phyloP scores from a whole-genome alignment of 306 rosid species.

The Glycine tomentella region DNA sequence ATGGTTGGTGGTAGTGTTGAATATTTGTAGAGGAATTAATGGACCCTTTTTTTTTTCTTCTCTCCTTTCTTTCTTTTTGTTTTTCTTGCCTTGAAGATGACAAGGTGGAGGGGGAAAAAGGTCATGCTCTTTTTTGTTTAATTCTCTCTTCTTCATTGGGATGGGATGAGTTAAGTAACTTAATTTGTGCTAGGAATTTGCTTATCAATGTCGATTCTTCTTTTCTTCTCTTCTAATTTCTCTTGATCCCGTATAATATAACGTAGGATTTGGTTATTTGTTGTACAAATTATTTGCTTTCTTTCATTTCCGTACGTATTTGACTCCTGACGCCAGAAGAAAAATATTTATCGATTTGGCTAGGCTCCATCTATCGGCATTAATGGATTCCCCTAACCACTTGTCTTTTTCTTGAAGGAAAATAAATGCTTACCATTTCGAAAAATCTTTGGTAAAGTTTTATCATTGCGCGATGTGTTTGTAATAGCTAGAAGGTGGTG shows the following conservation, averaged over 20 bases:
- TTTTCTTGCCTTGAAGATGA: conserved; percentile 20
- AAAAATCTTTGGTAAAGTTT: too few relatives aligned
- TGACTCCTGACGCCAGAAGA: conserved; percentile 14
- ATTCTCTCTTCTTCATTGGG: neutral
- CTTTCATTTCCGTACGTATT: conserved; percentile 48
- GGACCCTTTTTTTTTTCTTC: conserved; percentile 1
- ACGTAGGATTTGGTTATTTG: conserved; percentile 40
- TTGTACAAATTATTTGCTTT: conserved; percentile 62
- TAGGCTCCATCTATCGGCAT: neutral
- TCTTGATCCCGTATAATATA: conserved; percentile 32
- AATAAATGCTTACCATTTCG: too few relatives aligned
- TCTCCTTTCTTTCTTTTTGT: conserved; percentile 4
- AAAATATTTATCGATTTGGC: neutral
- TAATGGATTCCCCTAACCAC: neutral
- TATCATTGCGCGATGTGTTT: too few relatives aligned
- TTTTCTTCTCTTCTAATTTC: neutral
- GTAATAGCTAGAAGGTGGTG: too few relatives aligned
- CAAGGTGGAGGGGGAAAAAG: neutral
- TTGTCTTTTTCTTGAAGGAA: conserved; percentile 28
- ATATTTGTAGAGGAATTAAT: conserved; percentile 52
- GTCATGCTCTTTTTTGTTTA: conserved; percentile 31
- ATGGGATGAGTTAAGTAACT: neutral
- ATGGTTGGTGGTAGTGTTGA: conserved; percentile 42
- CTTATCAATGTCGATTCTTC: conserved; percentile 44
- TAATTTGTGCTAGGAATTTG: conserved; percentile 45